A percentile compares a stretch with the other conserved stretches of the same genome.
Conservation (phyloP, 257 asterid species). For the Henckelia pumila region DNA sequence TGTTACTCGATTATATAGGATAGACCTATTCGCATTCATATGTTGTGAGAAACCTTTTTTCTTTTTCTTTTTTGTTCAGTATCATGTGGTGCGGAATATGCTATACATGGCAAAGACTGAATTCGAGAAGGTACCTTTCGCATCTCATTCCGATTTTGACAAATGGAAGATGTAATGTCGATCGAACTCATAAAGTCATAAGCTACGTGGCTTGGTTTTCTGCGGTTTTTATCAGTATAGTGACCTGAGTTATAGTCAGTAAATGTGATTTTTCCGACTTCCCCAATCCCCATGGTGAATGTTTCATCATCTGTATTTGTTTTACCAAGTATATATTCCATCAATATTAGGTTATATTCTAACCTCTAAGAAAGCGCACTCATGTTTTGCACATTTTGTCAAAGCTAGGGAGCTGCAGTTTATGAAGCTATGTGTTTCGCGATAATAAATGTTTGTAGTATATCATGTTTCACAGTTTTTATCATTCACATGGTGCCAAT, state of each 20-base stretch:
- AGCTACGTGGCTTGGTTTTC: background rate
- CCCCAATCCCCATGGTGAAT: background rate
- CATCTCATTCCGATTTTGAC: constrained; percentile 1
- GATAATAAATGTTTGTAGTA: background rate
- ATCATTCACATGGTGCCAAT: no score
- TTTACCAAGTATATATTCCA: background rate
- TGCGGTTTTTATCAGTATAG: background rate
- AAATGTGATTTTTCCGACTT: background rate
- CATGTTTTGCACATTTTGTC: background rate
- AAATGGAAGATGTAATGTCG: background rate
- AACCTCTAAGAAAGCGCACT: background rate
- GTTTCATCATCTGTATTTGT: background rate
- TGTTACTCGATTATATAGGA: background rate
- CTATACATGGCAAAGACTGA: constrained; percentile 89
- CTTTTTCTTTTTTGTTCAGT: constrained; percentile 41
- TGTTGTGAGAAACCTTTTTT: background rate
- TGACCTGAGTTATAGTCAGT: background rate
- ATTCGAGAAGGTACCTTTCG: constrained; percentile 54
- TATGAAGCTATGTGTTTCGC: background rate
- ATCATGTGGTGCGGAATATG: constrained; percentile 67
- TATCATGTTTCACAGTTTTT: no score
- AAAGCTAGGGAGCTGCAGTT: background rate
- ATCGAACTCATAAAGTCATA: background rate
- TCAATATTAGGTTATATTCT: background rate
- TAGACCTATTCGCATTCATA: background rate